Conservation (phyloP, 345 rosid species). For the Ceriops decandra region DNA sequence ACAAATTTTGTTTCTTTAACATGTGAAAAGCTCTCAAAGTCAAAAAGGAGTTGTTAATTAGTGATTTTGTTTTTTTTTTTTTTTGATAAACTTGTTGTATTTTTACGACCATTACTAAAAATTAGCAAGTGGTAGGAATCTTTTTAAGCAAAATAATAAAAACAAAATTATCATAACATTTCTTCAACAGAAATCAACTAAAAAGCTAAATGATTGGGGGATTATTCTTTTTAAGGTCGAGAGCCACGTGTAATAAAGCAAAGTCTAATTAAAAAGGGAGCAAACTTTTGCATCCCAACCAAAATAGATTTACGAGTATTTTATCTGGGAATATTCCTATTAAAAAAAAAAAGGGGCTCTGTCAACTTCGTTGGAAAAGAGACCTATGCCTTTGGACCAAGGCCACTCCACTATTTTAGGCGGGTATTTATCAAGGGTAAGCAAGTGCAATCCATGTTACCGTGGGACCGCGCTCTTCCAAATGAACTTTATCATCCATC, state of each 20-base stretch:
- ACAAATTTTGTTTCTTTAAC: no score
- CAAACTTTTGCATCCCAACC: background rate
- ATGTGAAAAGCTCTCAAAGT: no score
- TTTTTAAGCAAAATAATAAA: no score
- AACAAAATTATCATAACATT: background rate
- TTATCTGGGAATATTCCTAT: slow-evolving; percentile 7
- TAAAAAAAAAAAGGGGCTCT: background rate
- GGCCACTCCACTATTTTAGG: slow-evolving; percentile 20
- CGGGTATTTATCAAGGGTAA: slow-evolving; percentile 14
- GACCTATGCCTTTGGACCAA: slow-evolving; percentile 38
- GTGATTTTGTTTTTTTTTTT: no score
- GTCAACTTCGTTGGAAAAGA: slow-evolving; percentile 7
- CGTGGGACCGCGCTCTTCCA: slow-evolving; percentile 5
- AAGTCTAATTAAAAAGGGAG: background rate
- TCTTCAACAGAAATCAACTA: background rate
- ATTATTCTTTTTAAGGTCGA: background rate
- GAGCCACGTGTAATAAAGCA: background rate
- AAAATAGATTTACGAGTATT: background rate
- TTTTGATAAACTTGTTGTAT: no score
- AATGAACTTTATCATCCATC: slow-evolving; percentile 13
- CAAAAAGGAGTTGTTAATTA: no score
- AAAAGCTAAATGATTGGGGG: background rate
- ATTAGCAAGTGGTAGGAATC: no score
- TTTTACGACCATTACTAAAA: no score
- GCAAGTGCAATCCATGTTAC: slow-evolving; percentile 28